phyloP scores from a whole-genome alignment of 345 rosid species.

The Chamaenerion angustifolium region DNA sequence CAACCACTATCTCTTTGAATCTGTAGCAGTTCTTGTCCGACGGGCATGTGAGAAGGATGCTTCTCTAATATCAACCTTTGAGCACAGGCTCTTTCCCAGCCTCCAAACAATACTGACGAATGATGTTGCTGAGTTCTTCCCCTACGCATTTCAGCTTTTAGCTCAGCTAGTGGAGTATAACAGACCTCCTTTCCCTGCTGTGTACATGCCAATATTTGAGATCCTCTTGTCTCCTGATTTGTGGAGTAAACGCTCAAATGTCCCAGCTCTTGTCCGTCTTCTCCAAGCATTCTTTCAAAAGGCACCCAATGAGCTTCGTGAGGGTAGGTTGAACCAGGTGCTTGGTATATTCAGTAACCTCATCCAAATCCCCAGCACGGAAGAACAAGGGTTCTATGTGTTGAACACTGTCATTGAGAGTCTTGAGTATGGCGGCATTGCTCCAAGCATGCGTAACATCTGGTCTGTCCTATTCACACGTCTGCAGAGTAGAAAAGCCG shows the following conservation, averaged over 20 bases:
- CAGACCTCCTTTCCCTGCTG: conserved; percentile 67
- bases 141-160: conserved; percentile 91
- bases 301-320: conserved; percentile 73
- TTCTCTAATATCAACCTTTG: conserved; percentile 63
- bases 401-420: conserved; percentile 79
- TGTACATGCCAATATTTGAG: conserved; percentile 70
- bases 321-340: conserved; percentile 60
- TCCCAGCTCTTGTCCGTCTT: conserved; percentile 96
- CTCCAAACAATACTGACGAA: conserved; percentile 61
- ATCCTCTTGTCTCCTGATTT: conserved; percentile 73
- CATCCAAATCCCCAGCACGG: conserved; percentile 56
- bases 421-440: conserved; percentile 57
- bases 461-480: conserved; percentile 71
- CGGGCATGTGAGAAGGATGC: conserved; percentile 73
- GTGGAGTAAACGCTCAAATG: conserved; percentile 84
- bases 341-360: conserved; percentile 84
- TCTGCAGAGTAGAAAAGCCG: conserved; percentile 45
- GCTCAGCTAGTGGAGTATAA: conserved; percentile 91
- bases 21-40: conserved; percentile 88
- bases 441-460: conserved; percentile 41
- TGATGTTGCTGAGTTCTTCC: conserved; percentile 87
- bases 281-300: conserved; percentile 98
- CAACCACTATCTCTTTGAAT: conserved; percentile 91
- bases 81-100: conserved; percentile 67
- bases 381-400: conserved; percentile 89